phyloP scores from a whole-genome alignment of 1,284 basidiomycete species.

The Tilletia walkeri region DNA sequence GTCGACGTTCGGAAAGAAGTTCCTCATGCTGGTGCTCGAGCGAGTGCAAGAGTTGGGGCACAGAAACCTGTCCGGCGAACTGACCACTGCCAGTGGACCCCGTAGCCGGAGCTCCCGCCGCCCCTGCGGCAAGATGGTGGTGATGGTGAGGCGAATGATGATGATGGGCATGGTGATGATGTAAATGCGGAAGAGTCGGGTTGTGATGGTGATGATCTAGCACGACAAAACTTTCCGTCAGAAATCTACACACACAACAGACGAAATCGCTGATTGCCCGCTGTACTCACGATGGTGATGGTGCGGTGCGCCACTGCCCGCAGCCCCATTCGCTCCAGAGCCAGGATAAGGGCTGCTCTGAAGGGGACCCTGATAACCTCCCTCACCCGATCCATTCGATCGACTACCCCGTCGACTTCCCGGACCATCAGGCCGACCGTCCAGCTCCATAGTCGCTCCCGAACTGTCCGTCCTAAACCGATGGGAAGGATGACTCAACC shows the following conservation, averaged over 20 bases:
- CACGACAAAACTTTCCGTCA: conserved; percentile 1
- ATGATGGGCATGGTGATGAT: conserved; percentile 29
- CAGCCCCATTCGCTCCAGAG: conserved; percentile 15
- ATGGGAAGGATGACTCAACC: not conserved
- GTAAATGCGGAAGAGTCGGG: conserved; percentile 37
- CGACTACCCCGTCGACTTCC: conserved; percentile 3
- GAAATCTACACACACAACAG: conserved; percentile 16
- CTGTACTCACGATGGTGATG: conserved; percentile 27
- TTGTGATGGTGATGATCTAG: conserved; percentile 28
- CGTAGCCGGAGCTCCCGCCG: conserved; percentile 1
- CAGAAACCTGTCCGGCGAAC: no score
- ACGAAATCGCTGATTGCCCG: not conserved
- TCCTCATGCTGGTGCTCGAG: conserved; percentile 45
- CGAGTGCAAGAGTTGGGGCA: not conserved
- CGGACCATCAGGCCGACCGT: not conserved
- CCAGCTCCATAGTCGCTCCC: not conserved
- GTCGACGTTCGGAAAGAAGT: conserved; percentile 39
- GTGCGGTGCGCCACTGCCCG: conserved; percentile 2
- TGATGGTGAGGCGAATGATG: conserved; percentile 36
- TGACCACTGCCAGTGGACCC: not conserved
- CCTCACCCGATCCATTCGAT: conserved; percentile 22
- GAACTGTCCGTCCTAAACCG: not conserved
- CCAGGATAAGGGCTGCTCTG: not conserved
- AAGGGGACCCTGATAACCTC: conserved; percentile 21
- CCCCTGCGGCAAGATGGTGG: conserved; percentile 23